Evolutionary conservation across 2,329 filamentous ascomycete genomes (phyloP), one percentile per base, ranked within the genome.

Genomic region (Penicillium freii): DNA sequence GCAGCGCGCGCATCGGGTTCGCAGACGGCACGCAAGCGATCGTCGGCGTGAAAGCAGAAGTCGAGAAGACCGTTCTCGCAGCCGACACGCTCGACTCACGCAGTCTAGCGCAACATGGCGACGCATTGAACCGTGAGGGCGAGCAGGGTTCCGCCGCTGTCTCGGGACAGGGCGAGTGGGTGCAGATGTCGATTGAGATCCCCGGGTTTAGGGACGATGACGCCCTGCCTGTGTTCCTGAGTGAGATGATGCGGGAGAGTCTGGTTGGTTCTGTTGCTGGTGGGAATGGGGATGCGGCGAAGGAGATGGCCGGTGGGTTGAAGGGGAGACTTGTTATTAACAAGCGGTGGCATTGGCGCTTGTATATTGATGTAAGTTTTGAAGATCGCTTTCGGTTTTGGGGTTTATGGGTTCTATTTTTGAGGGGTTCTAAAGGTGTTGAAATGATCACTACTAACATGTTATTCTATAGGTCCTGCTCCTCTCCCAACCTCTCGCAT

Each of bases 11-110:
- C 34, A 89, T 99, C 46, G 96, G 93, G 65, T 95, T 97, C 72
- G 87, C 92, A 4, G 94, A 99, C 73, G 94, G 94, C 50, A 96
- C 92, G 1, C 94, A 99, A 76, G 94, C 94, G 7, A 88, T 99
- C 60, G 94, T 97, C 6, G 94, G 94, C 45, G 88, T 97, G 60
- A 99, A 97, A 78, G 92, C 91, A 0, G 93, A 97, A 77, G 90
- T 97, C 4, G 92, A 96, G 74, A 87, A 84, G 78, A 91, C 88
- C 33, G 65, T 67, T 59, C 59, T 75, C 50, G 62, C 71, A 56
- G 62, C 69, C 49, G 71, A 71, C 52, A 77, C 72, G 21, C 69
- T 68, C 53, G 72, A 72, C 50, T 66, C 64, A 34, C 75, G 69
- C 19, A 78, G 77, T 59, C 71, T 76, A 21, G 79, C 79, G 54